Evolutionary conservation across 495 filamentous ascomycete species (phyloP).

Genomic region (Podospora didyma): DNA sequence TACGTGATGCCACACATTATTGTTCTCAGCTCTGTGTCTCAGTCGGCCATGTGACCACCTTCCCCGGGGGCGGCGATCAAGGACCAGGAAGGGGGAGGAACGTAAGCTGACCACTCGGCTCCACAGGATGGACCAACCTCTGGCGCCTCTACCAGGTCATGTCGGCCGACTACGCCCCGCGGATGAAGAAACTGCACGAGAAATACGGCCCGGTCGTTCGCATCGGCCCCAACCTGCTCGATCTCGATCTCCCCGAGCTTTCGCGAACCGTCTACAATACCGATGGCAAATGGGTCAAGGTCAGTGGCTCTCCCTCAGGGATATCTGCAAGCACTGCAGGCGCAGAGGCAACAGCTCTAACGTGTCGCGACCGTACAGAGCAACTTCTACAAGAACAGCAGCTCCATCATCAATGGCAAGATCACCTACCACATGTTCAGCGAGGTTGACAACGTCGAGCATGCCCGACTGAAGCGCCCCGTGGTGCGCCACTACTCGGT

Average conservation of each 20-base stretch:
- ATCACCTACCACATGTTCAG: slow-evolving; percentile 36
- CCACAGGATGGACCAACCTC: slow-evolving; percentile 28
- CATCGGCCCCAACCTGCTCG: slow-evolving; percentile 32
- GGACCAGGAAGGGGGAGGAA: too few relatives aligned
- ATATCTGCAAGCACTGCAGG: too few relatives aligned
- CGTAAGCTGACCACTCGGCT: slow-evolving; percentile 1
- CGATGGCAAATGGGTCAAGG: slow-evolving; percentile 24
- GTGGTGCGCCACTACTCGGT: slow-evolving; percentile 35
- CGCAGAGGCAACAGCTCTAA: background rate
- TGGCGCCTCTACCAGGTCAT: slow-evolving; percentile 26
- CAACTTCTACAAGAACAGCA: slow-evolving; percentile 40
- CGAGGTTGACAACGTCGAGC: slow-evolving; percentile 27
- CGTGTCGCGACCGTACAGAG: slow-evolving; percentile 16
- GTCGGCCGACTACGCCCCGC: slow-evolving; percentile 19
- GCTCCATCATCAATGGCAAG: slow-evolving; percentile 31
- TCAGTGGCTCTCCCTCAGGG: too few relatives aligned
- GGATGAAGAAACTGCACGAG: slow-evolving; percentile 30
- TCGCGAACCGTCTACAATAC: slow-evolving; percentile 21
- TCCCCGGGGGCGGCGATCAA: too few relatives aligned
- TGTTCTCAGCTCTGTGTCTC: background rate
- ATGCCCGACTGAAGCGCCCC: slow-evolving; percentile 34
- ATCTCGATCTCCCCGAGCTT: slow-evolving; percentile 27
- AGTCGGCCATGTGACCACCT: too few relatives aligned
- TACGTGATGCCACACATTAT: background rate
- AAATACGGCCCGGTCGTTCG: slow-evolving; percentile 36